Evolutionary conservation across 305 asterid genomes (phyloP).

Genomic region (Galium porrigens): DNA sequence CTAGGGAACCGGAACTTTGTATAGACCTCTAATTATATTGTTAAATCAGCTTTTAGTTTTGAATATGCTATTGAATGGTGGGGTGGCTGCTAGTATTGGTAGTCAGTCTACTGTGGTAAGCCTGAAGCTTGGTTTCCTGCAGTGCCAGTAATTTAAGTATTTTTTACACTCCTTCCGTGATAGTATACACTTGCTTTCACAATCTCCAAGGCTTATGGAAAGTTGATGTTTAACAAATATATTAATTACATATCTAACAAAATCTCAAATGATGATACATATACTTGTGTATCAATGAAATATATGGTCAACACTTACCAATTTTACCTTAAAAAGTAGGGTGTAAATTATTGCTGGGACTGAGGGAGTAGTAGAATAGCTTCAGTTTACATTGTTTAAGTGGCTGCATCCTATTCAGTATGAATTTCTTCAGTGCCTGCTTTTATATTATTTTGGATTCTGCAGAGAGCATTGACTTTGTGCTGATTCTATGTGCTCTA

Average conservation of each 20-base stretch:
- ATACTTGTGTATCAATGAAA: neutral
- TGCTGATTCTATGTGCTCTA: neutral
- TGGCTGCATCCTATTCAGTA: neutral
- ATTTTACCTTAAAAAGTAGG: neutral
- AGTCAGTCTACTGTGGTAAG: neutral
- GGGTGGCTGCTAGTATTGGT: neutral
- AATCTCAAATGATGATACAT: too few relatives aligned
- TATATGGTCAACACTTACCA: neutral
- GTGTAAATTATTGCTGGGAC: neutral
- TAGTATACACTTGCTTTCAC: neutral
- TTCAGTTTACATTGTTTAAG: neutral
- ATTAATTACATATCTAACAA: neutral
- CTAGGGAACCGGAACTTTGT: neutral
- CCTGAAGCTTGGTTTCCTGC: neutral
- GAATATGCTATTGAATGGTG: neutral
- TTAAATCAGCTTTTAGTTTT: neutral
- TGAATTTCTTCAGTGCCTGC: neutral
- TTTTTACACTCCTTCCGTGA: neutral
- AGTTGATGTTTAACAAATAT: neutral
- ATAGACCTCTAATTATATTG: neutral
- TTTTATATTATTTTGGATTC: neutral
- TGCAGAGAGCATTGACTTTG: neutral
- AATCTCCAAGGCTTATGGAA: neutral
- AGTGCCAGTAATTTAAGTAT: neutral
- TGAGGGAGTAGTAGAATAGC: neutral